Evolutionary conservation across 805 yeast genomes (phyloP).

Genomic region (Yamadazyma olivae): DNA sequence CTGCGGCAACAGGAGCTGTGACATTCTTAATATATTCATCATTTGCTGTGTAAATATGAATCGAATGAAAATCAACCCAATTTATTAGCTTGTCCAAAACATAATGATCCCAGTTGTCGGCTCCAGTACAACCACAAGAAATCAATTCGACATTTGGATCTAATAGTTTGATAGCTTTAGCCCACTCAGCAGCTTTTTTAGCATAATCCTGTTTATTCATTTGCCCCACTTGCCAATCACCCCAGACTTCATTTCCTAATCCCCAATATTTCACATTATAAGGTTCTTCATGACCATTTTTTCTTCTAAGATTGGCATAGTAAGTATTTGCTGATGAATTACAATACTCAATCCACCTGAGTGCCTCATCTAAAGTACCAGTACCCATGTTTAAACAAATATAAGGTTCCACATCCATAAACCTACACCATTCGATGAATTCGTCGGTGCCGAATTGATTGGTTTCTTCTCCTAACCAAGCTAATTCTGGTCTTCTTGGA

Average conservation of each 20-base stretch:
- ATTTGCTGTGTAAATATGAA: constrained; percentile 27
- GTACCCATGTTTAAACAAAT: constrained; percentile 34
- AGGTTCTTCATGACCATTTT: constrained; percentile 30
- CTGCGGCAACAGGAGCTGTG: constrained; percentile 27
- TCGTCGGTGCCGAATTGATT: constrained; percentile 33
- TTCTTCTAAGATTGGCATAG: constrained; percentile 30
- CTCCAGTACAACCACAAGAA: constrained; percentile 28
- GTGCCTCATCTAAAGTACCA: constrained; percentile 32
- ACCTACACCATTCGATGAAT: constrained; percentile 30
- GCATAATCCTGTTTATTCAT: constrained; percentile 24
- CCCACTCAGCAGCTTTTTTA: constrained; percentile 29
- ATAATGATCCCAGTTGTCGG: constrained; percentile 25
- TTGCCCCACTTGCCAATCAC: constrained; percentile 34
- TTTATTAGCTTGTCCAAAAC: constrained; percentile 21
- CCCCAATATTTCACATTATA: constrained; percentile 35
- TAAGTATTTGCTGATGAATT: constrained; percentile 27
- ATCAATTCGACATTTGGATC: constrained; percentile 24
- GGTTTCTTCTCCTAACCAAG: constrained; percentile 30
- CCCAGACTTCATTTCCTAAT: constrained; percentile 35
- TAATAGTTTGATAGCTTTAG: constrained; percentile 28
- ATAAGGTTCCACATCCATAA: constrained; percentile 27
- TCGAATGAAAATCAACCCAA: constrained; percentile 26
- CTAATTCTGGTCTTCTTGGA: constrained; percentile 30
- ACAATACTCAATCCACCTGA: constrained; percentile 33
- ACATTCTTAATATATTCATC: constrained; percentile 24